These are phyloP conservation scores for Tuber microsphaerosporum DNA, from an alignment of 495 filamentous ascomycete genomes.

Conservation along the genomic window DNA sequence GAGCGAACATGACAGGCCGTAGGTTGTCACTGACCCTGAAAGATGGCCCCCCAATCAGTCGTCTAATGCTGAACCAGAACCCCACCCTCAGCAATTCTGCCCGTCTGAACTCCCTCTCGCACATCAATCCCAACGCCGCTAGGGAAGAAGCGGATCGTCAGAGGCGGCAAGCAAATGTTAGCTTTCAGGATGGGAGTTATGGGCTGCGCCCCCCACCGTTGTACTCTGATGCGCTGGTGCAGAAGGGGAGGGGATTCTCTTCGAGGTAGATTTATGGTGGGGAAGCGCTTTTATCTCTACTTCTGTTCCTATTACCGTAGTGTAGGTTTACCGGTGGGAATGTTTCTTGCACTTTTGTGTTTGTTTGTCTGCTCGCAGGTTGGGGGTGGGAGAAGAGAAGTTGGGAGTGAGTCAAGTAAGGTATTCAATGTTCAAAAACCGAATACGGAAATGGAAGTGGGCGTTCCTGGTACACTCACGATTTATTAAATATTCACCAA, in stretches of 20 bases:
- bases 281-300: not conserved
- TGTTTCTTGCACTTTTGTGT: not conserved
- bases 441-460: not conserved
- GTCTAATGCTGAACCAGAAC: slow-evolving; percentile 12
- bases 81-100: not conserved
- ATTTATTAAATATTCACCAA: not conserved
- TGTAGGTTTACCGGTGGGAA: not conserved
- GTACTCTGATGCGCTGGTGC: slow-evolving; percentile 40
- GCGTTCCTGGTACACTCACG: not conserved
- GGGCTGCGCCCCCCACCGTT: slow-evolving; percentile 38
- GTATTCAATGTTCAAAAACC: not conserved
- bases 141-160: slow-evolving; percentile 41
- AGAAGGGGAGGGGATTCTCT: slow-evolving; percentile 36
- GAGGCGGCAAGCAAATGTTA: slow-evolving; percentile 34
- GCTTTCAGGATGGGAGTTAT: slow-evolving; percentile 40
- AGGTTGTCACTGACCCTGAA: slow-evolving; percentile 70
- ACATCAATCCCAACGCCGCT: slow-evolving; percentile 24
- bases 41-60: slow-evolving; percentile 41
- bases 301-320: not conserved
- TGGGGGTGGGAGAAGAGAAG: not conserved
- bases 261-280: not conserved
- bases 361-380: not conserved
- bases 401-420: not conserved
- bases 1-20: slow-evolving; percentile 48
- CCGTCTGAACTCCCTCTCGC: slow-evolving; percentile 15